Percentiles rank a stretch among this genome's conserved stretches.
These are phyloP conservation scores for Favolaschia claudopus DNA, from an alignment of 768 basidiomycete genomes.

Conservation along the genomic window DNA sequence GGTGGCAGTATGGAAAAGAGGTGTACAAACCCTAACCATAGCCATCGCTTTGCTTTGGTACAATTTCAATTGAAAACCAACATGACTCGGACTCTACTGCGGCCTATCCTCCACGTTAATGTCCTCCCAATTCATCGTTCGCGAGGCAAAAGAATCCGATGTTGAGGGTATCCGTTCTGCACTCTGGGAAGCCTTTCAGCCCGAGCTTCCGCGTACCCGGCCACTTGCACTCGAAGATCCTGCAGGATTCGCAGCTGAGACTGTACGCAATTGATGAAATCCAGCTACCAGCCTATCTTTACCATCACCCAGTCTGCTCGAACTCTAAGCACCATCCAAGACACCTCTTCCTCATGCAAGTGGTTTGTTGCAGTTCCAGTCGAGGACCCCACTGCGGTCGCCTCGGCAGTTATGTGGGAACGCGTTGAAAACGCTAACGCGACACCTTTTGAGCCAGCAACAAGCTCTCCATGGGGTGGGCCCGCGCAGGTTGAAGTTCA, in stretches of 20 bases:
- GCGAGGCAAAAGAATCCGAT: not conserved
- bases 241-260: not conserved
- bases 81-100: too few relatives aligned
- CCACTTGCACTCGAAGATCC: not conserved
- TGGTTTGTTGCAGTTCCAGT: too few relatives aligned
- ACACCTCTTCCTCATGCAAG: too few relatives aligned
- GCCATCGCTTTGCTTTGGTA: too few relatives aligned
- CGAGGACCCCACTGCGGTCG: not conserved
- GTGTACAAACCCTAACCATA: too few relatives aligned
- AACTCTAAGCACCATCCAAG: too few relatives aligned
- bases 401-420: not conserved
- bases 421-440: not conserved
- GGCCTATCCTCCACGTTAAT: too few relatives aligned
- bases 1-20: too few relatives aligned
- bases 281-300: too few relatives aligned
- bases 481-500: not conserved
- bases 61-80: too few relatives aligned
- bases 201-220: not conserved
- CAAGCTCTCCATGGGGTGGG: not conserved
- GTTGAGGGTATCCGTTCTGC: not conserved
- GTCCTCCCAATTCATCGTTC: too few relatives aligned
- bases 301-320: too few relatives aligned
- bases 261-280: not conserved
- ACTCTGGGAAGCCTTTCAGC: conserved; percentile 1
- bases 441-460: not conserved